Base-by-base conservation (phyloP, 2,329 filamentous ascomycete species). In the Diaporthe nobilis region DNA sequence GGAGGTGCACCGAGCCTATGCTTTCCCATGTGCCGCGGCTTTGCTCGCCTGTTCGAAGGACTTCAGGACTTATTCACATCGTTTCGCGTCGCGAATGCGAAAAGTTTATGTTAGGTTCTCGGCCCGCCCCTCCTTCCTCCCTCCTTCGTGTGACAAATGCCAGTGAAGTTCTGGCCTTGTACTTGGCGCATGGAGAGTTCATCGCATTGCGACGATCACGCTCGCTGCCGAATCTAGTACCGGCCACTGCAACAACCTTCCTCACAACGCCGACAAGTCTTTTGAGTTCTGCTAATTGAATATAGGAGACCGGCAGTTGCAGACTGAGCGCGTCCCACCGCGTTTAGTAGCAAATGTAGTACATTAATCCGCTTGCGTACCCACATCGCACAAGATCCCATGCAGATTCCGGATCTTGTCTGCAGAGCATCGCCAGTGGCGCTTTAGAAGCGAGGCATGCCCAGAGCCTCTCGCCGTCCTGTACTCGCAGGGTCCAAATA, bases 401-500 rank as follows among this genome's bases (percentile, higher is more conserved):
- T 44, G 4, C 15, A 44, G 42, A 44, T 44, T 44, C 10, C 17
- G 42, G 2, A 13, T 42, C 34, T 25, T 37, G 22, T 12, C 15
- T 60, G 22, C 57, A 61, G 13, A 28, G 20, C 42, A 39, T 28
- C 10, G 25, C n/a, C 22, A 1, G 8, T 17, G 2, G 17, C 25
- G 7, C 28, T 17, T 20, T 57, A 71, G 31, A 71, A 71, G n/a
- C 47, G 67, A 53, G 67, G 53, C 12, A 71, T 57, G 3, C 49
- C 70, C 37, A 72, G 20, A 28, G 70, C 70, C 39, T 72, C 49
- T 49, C 67, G 49, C 7, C 67, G 47, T n/a, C 67, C 67, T 44
- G 67, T 71, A 34, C 67, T 71, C 8, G 67, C 67, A 55, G 49
- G 28, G 57, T 71, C 67, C 20, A 71, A 3, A 28, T 71, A 71